phyloP scores from a whole-genome alignment of 768 basidiomycete species.

The Zangia roseola region DNA sequence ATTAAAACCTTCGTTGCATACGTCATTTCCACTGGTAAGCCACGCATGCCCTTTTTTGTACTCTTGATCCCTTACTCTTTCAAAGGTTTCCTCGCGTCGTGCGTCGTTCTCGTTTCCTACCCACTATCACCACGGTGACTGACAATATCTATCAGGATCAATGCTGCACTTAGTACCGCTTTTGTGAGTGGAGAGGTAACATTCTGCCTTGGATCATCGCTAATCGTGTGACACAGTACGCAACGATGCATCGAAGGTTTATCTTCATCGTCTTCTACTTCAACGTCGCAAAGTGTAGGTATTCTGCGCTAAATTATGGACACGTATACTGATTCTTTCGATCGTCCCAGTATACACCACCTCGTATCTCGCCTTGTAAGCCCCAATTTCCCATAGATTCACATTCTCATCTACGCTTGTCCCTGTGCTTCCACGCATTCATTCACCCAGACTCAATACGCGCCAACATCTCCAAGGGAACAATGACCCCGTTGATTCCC shows the following conservation, averaged over 20 bases:
- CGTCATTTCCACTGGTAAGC: slow-evolving; percentile 51
- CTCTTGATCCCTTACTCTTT: slow-evolving; percentile 12
- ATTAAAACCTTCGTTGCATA: slow-evolving; percentile 48
- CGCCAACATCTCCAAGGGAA: slow-evolving; percentile 36
- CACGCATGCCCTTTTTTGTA: slow-evolving; percentile 12
- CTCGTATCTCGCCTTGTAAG: slow-evolving; percentile 48
- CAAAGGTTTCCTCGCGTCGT: slow-evolving; percentile 41
- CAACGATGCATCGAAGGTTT: slow-evolving; percentile 50
- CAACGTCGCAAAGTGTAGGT: slow-evolving; percentile 50
- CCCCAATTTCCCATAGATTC: neutral
- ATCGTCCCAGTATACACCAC: slow-evolving; percentile 47
- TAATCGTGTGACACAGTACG: slow-evolving; percentile 29
- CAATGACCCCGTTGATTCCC: slow-evolving; percentile 35
- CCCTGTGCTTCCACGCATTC: neutral
- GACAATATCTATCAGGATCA: slow-evolving; percentile 33
- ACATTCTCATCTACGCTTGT: neutral
- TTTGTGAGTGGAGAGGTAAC: slow-evolving; percentile 24
- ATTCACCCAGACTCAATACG: slow-evolving; percentile 41
- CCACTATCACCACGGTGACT: neutral
- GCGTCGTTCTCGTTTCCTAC: slow-evolving; percentile 15
- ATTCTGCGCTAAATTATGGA: neutral
- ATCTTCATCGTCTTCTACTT: slow-evolving; percentile 54
- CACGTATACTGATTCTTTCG: neutral
- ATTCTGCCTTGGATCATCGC: neutral
- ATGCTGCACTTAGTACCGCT: slow-evolving; percentile 44